Evolutionary conservation across 1,284 basidiomycete species (phyloP), one percentile per base, ranked within the genome.

Genomic region (Cryptococcus sp.): DNA sequence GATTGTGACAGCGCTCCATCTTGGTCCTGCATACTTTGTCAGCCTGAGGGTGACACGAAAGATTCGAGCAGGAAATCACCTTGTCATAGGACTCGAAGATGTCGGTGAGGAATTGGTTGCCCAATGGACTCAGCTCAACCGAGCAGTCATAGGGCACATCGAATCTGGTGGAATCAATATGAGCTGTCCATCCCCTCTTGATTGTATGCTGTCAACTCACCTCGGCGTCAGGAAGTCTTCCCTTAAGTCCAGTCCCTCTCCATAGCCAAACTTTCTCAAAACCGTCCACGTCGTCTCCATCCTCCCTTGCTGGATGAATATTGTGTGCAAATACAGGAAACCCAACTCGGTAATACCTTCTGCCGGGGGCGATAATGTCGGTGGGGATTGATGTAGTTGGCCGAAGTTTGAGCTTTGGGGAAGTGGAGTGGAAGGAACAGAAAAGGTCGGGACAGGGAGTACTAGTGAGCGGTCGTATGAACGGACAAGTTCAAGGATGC

Each of bases 251-350:
- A 99, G 78, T 73, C 97, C 93, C 74, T 96, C 93, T 44, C 89
- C 95, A 73, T 99, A 99, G 1, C 95, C 95, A 75, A 97, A 98
- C 68, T 88, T 91, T 59, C 93, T 83, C 63, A 99, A 80, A 3
- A 97, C 93, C 2, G 93, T 95, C 95, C 95, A 99, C 1, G 95
- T 98, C 25, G 96, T 99, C 78, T 99, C 95, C 64, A 97, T 83
- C 46, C 96, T 84, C 15, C 95, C 96, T 53, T 91, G 87, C 79
- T 97, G 95, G 62, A 99, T 97, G 79, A 99, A 99, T 67, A 89
- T 91, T 4, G 94, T 97, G 76, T 98, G 93, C 13, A 99, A 85
- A 72, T 93, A 95, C 47, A 98, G 79, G 79, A 98, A 98, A 1
- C 95, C 95, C 13, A 87, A 85, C 78, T 96, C 91, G 2, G 94